Base-by-base conservation (phyloP, 768 basidiomycete species). In the Naganishia vishniacii region DNA sequence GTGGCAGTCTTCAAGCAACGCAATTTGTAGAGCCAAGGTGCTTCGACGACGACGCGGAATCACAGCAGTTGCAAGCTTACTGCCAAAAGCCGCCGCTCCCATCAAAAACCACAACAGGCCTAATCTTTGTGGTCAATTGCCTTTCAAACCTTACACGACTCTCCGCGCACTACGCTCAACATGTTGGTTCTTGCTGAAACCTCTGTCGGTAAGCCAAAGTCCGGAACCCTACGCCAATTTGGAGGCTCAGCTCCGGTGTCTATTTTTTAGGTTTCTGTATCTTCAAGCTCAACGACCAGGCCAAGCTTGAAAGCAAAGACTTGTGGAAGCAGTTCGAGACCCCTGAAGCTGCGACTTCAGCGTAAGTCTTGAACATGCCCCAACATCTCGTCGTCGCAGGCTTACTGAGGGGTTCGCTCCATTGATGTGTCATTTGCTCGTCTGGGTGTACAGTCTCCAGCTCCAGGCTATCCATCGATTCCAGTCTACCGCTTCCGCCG, bases 101-200 rank as follows among this genome's bases (percentile, higher is more conserved):
- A 37, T 15, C 34, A 7, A 37, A 37, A 37, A 37, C 34, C 7
- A 37, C 34, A n/a, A n/a, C n/a, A n/a, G n/a, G n/a, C n/a, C n/a
- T n/a, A n/a, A n/a, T n/a, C n/a, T n/a, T n/a, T n/a, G n/a, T n/a
- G n/a, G n/a, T n/a, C n/a, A n/a, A n/a, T n/a, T n/a, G n/a, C n/a
- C n/a, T n/a, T n/a, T n/a, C n/a, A n/a, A n/a, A n/a, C n/a, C n/a
- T n/a, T n/a, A n/a, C n/a, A 61, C 46, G 20, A 37, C 40, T 20
- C 23, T 25, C 32, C 20, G 13, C 31, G n/a, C 37, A 2, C 53
- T 18, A 23, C 15, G 8, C 40, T 20, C 62, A 70, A 25, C 63
- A 98, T 98, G 92, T 84, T 97, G 79, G 93, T 98, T 47, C 83
- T 99, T 68, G 91, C 92, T 81, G 95, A 98, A 81, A 77, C 78